Conservation (phyloP, 148 eudicot genomes). For the Amaranthus cruentus region DNA sequence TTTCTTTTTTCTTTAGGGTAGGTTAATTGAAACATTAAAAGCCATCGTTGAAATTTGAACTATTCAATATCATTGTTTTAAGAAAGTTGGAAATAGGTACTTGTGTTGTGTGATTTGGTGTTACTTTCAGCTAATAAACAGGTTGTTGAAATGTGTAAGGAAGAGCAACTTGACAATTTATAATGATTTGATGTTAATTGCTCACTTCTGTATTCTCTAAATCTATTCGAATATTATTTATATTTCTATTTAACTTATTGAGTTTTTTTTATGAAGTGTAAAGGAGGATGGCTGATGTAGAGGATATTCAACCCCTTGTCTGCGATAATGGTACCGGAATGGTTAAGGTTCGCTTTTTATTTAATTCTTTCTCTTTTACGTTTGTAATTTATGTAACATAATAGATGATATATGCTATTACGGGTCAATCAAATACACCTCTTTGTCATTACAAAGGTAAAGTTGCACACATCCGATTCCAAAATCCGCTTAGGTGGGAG, state of each 20-base stretch:
- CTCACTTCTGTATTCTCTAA: neutral
- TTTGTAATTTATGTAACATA: neutral
- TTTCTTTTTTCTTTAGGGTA: constrained; percentile 1
- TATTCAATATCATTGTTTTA: neutral
- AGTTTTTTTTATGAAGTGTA: constrained; percentile 13
- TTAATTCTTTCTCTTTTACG: neutral
- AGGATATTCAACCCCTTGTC: constrained; percentile 37
- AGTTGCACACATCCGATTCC: no score
- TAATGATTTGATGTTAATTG: neutral
- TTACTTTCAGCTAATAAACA: neutral
- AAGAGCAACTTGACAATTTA: neutral
- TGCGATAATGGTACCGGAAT: constrained; percentile 37
- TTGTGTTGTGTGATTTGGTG: neutral
- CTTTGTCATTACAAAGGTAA: no score
- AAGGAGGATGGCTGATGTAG: constrained; percentile 27
- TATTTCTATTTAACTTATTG: neutral
- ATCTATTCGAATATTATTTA: neutral
- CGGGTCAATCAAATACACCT: no score
- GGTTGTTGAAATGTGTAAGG: constrained; percentile 1
- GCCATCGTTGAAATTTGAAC: neutral
- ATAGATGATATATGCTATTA: no score
- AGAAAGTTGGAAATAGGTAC: neutral
- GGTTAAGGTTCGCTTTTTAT: constrained; percentile 22
- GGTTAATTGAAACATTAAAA: neutral
- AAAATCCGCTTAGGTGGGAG: no score